Base-by-base conservation (phyloP, 1,284 basidiomycete genomes). In the Macrocystidia cucumis region DNA sequence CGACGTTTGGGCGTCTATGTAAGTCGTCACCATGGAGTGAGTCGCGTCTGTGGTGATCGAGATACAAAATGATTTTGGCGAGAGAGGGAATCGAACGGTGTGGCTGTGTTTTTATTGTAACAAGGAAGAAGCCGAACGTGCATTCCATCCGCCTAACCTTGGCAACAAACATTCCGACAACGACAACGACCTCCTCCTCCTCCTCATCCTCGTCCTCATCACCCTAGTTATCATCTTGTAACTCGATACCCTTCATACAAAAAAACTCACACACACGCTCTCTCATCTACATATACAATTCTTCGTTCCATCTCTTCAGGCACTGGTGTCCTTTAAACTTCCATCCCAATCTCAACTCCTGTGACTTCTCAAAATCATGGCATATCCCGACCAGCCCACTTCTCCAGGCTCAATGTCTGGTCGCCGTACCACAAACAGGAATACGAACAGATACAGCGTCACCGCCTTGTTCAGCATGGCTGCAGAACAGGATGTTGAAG, bases 401-500 rank as follows among this genome's bases (percentile, higher is more conserved):
- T 78, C 82, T 18, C 75, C 81, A 35, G 69, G 67, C 45, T 66
- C 71, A 50, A 69, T 80, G 54, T 79, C 78, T 44, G 63, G 74
- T 44, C 75, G 83, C 48, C 74, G 85, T 23, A 69, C 85, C 51
- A 87, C 86, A 22, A 90, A 89, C 67, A 70, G 92, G 57, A 96
- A 92, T 61, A 93, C 90, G 42, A 97, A 98, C 64, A 83, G 93
- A 39, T 97, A 96, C 66, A 90, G 85, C 55, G 92, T 97, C 41
- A 97, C 91, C 37, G 91, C 91, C 14, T 74, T 98, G 50, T 98
- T 97, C 60, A 91, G 87, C 51, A 91, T 98, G 81, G 93, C 93
- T 8, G 95, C 93, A 18, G 93, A 98, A 62, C 91, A 97, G 70
- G 95, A 98, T 56, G 87, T 96, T 18, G 96, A 98, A 57, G 89